Base-by-base conservation (phyloP, 768 basidiomycete species). In the Amanita rimosa region DNA sequence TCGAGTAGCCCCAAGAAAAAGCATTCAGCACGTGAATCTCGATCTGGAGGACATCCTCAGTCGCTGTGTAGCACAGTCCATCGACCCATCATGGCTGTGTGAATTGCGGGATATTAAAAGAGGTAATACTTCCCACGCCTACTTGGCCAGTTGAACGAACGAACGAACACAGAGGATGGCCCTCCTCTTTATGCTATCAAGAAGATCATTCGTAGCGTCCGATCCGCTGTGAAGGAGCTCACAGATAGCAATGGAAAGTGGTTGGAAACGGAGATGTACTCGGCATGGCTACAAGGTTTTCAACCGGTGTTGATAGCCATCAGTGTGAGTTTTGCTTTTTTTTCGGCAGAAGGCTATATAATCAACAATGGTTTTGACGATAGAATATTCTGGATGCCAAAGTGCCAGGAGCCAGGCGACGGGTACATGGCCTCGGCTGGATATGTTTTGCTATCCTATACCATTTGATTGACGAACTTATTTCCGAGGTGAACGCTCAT, bases 241-340 rank as follows among this genome's bases (percentile, higher is more conserved):
- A 60, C 60, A 22, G 58, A 58, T 16, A 49, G 58, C 4, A 59
- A 57, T 24, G 54, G 52, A 16, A 66, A 62, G 54, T 60, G 64
- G 22, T 57, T 73, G 9, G 67, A 71, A 52, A 68, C 67, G 0
- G 71, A 74, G 51, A 54, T 74, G 24, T 74, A 71, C 55, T 54
- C 67, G 35, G 59, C 62, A 41, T 74, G 71, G 72, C 52, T 73
- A 33, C 55, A 65, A 35, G 68, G 66, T 29, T 57, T 67, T 13
- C 60, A 69, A 13, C 69, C 67, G 52, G 67, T 69, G 10, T 54
- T 66, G 14, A 57, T 53, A 26, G 71, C 65, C 6, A 53, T 72
- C 8, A 60, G 68, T 56, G 72, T 73, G 36, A 35, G 66, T 54
- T 3, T 44, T 19, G 6, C 33, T 14, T 5, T 38, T 8, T 24